These are phyloP conservation scores for Sporothrix schenckii DNA, from an alignment of 2,329 filamentous ascomycete genomes.

Conservation along the genomic window DNA sequence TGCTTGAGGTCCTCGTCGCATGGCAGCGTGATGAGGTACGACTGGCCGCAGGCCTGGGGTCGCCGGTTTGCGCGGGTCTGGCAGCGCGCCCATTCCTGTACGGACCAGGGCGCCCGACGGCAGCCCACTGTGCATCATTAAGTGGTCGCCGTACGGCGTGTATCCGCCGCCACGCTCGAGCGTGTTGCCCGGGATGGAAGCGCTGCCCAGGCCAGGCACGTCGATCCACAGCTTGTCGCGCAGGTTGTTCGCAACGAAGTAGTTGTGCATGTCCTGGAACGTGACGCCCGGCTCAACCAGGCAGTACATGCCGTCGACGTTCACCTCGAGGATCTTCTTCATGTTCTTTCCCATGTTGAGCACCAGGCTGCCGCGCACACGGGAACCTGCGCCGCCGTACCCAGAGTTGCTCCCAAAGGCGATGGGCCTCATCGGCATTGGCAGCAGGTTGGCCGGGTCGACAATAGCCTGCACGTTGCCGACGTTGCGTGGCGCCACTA, in stretches of 20 bases:
- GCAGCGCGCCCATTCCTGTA: slow-evolving; percentile 53
- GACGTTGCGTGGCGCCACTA: slow-evolving; percentile 49
- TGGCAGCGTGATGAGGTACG: slow-evolving; percentile 48
- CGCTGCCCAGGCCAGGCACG: slow-evolving; percentile 48
- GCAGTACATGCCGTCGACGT: slow-evolving; percentile 52
- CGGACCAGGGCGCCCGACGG: slow-evolving; percentile 49
- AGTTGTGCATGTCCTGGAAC: slow-evolving; percentile 52
- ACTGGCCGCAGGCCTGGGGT: slow-evolving; percentile 36
- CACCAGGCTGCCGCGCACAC: slow-evolving; percentile 54
- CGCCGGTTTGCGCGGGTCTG: slow-evolving; percentile 38
- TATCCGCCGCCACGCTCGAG: slow-evolving; percentile 53
- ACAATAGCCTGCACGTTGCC: slow-evolving; percentile 54
- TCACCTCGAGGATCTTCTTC: slow-evolving; percentile 57
- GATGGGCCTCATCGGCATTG: slow-evolving; percentile 54
- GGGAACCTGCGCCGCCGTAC: slow-evolving; percentile 56
- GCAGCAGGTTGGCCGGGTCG: slow-evolving; percentile 42
- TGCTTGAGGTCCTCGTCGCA: slow-evolving; percentile 44
- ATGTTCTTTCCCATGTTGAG: slow-evolving; percentile 57
- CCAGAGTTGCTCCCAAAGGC: slow-evolving; percentile 53
- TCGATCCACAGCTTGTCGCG: slow-evolving; percentile 50
- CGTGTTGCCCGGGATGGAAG: slow-evolving; percentile 51
- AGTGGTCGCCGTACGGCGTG: slow-evolving; percentile 50
- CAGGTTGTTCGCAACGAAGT: slow-evolving; percentile 37
- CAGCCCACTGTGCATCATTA: slow-evolving; percentile 45
- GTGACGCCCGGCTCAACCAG: slow-evolving; percentile 61